phyloP scores from a whole-genome alignment of 129 eudicot species.

The Tanacetum coccineum region DNA sequence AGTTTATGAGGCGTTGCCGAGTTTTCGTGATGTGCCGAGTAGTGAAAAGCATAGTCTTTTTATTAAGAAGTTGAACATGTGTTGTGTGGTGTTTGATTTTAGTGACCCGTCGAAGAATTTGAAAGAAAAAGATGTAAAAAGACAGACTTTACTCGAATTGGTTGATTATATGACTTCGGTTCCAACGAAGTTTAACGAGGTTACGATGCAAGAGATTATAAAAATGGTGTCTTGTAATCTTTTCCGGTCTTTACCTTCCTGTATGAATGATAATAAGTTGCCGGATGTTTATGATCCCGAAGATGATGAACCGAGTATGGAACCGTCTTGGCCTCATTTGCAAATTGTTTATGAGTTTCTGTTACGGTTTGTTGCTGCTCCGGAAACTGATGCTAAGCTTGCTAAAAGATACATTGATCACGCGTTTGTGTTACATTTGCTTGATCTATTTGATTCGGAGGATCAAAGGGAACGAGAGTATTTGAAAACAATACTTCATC shows the following conservation, averaged over 20 bases:
- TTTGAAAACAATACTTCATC: constrained; percentile 64
- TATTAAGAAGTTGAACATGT: constrained; percentile 57
- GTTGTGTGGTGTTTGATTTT: constrained; percentile 69
- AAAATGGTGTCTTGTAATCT: constrained; percentile 59
- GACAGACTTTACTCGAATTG: constrained; percentile 65
- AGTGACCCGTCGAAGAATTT: constrained; percentile 51
- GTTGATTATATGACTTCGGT: constrained; percentile 57
- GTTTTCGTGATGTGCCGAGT: constrained; percentile 60
- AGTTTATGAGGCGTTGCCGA: constrained; percentile 50
- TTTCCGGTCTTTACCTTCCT: constrained; percentile 56
- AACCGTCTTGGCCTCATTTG: constrained; percentile 75
- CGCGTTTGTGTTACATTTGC: constrained; percentile 46
- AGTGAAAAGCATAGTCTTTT: constrained; percentile 59
- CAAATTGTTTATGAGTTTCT: constrained; percentile 72
- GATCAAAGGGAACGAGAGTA: constrained; percentile 77
- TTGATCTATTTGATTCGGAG: constrained; percentile 55
- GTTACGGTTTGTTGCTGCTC: constrained; percentile 57
- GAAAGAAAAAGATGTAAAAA: constrained; percentile 63
- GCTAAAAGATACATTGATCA: constrained; percentile 67
- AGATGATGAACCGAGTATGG: constrained; percentile 66
- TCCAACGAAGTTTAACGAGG: constrained; percentile 56
- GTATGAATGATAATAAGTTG: constrained; percentile 43
- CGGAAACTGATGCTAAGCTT: constrained; percentile 62
- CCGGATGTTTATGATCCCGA: constrained; percentile 62
- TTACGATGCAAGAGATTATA: constrained; percentile 55